Evolutionary conservation across 176 grass and related monocot genomes (phyloP).

Genomic region (Rhynchospora tenuis): DNA sequence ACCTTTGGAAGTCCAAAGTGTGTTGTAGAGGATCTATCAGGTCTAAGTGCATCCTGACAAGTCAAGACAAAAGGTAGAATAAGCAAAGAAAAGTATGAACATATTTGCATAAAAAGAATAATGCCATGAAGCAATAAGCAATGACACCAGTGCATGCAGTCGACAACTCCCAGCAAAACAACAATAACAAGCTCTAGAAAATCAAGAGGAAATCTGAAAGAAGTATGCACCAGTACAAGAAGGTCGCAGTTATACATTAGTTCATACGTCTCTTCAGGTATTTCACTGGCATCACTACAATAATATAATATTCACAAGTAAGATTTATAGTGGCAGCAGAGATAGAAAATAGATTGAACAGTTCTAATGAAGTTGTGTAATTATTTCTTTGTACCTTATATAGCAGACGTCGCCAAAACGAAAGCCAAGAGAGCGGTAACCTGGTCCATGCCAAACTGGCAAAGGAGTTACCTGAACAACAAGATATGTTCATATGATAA

Average conservation of each 20-base stretch:
- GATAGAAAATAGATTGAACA: not conserved
- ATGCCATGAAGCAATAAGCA: conserved; percentile 9
- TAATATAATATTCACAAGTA: conserved; percentile 20
- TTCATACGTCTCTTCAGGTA: conserved; percentile 91
- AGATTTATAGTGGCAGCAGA: not conserved
- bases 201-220: conserved; percentile 11
- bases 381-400: conserved; percentile 55
- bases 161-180: not conserved
- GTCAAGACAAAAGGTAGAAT: conserved; percentile 23
- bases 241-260: conserved; percentile 84
- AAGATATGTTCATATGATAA: conserved; percentile 19
- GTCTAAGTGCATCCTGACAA: conserved; percentile 76
- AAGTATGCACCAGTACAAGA: conserved; percentile 67
- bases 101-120: conserved; percentile 9
- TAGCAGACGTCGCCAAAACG: conserved; percentile 83
- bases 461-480: conserved; percentile 67
- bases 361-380: not conserved
- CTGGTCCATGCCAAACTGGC: conserved; percentile 87
- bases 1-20: conserved; percentile 91
- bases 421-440: conserved; percentile 93
- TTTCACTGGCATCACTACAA: conserved; percentile 88
- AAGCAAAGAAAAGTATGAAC: not conserved
- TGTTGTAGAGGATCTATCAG: conserved; percentile 87
- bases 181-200: conserved; percentile 1
- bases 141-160: not conserved